Conservation (phyloP, 2,329 filamentous ascomycete genomes). For the Thielaviopsis punctulata region DNA sequence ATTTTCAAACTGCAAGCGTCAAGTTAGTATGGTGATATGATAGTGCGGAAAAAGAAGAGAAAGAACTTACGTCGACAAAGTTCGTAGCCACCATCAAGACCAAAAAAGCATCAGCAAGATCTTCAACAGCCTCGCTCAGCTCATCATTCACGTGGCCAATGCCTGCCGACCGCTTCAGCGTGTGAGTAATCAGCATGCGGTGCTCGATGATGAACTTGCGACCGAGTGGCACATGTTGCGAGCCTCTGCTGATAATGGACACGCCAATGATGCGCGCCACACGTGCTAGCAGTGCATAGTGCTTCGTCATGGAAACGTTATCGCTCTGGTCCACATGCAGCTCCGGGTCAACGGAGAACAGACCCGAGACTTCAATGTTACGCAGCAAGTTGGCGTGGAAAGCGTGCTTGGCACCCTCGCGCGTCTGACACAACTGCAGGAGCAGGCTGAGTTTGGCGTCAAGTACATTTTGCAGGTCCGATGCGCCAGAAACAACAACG, state of each 20-base stretch:
- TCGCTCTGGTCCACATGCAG: slow-evolving; percentile 59
- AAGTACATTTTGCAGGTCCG: slow-evolving; percentile 32
- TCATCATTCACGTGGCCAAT: slow-evolving; percentile 36
- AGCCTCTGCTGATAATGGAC: slow-evolving; percentile 62
- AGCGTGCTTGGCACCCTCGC: slow-evolving; percentile 70
- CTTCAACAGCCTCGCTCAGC: slow-evolving; percentile 47
- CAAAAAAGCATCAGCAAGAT: slow-evolving; percentile 72
- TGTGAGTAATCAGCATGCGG: slow-evolving; percentile 65
- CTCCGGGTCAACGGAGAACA: slow-evolving; percentile 84
- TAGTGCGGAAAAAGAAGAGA: neutral
- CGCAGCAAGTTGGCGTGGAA: slow-evolving; percentile 79
- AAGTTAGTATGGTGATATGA: neutral
- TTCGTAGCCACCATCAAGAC: slow-evolving; percentile 66
- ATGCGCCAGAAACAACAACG: slow-evolving; percentile 21
- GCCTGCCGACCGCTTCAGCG: slow-evolving; percentile 77
- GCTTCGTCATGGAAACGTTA: slow-evolving; percentile 53
- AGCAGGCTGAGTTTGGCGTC: slow-evolving; percentile 68
- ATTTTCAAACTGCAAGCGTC: slow-evolving; percentile 23
- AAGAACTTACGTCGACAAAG: slow-evolving; percentile 60
- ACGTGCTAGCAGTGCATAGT: slow-evolving; percentile 68
- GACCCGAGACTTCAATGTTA: slow-evolving; percentile 59
- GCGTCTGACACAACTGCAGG: slow-evolving; percentile 67
- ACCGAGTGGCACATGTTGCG: slow-evolving; percentile 67
- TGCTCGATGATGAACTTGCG: slow-evolving; percentile 69
- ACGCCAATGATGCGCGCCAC: slow-evolving; percentile 69